phyloP scores from a whole-genome alignment of 805 yeast species.

The Wickerhamiella galacta region DNA sequence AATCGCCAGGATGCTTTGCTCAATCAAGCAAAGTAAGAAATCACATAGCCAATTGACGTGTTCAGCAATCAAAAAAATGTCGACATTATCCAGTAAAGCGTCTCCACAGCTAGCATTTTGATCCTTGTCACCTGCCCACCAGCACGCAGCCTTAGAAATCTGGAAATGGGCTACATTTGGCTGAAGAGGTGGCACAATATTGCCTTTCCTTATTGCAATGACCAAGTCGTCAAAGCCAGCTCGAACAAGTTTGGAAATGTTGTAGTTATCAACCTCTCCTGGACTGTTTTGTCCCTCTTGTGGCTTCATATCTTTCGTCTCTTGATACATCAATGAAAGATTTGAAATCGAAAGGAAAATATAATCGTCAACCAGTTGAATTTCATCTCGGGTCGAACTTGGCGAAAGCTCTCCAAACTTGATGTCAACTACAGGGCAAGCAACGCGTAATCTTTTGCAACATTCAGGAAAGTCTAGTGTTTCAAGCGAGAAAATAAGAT shows the following conservation, averaged over 20 bases:
- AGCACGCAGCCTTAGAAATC: constrained; percentile 20
- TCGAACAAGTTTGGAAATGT: constrained; percentile 6
- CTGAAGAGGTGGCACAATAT: constrained; percentile 5
- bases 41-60: constrained; percentile 21
- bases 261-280: constrained; percentile 7
- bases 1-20: too few relatives aligned
- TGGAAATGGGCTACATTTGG: constrained; percentile 17
- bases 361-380: constrained; percentile 8
- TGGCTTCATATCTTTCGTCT: too few relatives aligned
- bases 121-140: constrained; percentile 18
- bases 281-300: too few relatives aligned
- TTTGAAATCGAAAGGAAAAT: background rate
- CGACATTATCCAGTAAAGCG: constrained; percentile 18
- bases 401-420: constrained; percentile 19
- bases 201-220: constrained; percentile 12
- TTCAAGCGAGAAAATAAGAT: background rate
- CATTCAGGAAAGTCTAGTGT: too few relatives aligned
- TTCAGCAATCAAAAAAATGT: constrained; percentile 19
- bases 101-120: constrained; percentile 3
- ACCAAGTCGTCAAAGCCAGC: constrained; percentile 10
- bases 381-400: background rate
- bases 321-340: background rate
- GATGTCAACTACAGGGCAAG: constrained; percentile 30
- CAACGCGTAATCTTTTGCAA: constrained; percentile 16
- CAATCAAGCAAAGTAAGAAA: too few relatives aligned